Percentiles rank a stretch among this genome's conserved stretches.
phyloP scores from a whole-genome alignment of 345 rosid species.

The Reutealis trisperma region DNA sequence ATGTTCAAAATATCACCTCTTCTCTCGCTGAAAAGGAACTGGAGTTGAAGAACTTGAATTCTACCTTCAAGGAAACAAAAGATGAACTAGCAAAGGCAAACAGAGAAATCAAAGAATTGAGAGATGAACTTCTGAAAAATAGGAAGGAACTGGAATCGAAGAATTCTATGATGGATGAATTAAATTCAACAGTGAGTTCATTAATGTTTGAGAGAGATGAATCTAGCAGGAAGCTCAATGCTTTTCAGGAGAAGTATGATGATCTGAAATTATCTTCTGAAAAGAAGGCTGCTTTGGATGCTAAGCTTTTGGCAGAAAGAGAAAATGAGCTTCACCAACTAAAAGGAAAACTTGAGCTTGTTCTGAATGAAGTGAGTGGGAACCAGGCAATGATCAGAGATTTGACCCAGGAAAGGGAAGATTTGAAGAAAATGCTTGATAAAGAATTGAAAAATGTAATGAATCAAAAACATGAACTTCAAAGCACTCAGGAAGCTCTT shows the following conservation, averaged over 20 bases:
- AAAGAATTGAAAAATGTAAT: constrained; percentile 41
- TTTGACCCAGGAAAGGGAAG: constrained; percentile 61
- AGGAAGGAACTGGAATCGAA: constrained; percentile 53
- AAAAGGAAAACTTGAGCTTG: constrained; percentile 50
- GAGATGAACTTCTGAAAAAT: constrained; percentile 42
- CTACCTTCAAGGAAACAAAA: constrained; percentile 46
- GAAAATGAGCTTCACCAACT: constrained; percentile 54
- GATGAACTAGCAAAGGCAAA: constrained; percentile 53
- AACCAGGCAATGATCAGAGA: constrained; percentile 42
- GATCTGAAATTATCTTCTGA: constrained; percentile 63
- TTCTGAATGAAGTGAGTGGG: constrained; percentile 37
- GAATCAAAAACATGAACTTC: constrained; percentile 61
- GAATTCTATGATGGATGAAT: constrained; percentile 49
- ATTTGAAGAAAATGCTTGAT: constrained; percentile 50
- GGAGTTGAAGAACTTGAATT: constrained; percentile 53
- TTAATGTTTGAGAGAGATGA: constrained; percentile 54
- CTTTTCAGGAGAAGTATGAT: constrained; percentile 44
- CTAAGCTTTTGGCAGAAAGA: constrained; percentile 48
- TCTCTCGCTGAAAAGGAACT: constrained; percentile 54
- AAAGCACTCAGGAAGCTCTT: constrained; percentile 47
- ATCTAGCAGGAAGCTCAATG: constrained; percentile 45
- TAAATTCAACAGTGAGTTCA: constrained; percentile 51
- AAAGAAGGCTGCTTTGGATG: constrained; percentile 51
- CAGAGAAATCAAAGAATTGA: constrained; percentile 48
- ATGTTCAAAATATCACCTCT: constrained; percentile 45